Evolutionary conservation across 139 green algal species (phyloP), one percentile per base, ranked within the genome.

Genomic region (Chlorella sp.): DNA sequence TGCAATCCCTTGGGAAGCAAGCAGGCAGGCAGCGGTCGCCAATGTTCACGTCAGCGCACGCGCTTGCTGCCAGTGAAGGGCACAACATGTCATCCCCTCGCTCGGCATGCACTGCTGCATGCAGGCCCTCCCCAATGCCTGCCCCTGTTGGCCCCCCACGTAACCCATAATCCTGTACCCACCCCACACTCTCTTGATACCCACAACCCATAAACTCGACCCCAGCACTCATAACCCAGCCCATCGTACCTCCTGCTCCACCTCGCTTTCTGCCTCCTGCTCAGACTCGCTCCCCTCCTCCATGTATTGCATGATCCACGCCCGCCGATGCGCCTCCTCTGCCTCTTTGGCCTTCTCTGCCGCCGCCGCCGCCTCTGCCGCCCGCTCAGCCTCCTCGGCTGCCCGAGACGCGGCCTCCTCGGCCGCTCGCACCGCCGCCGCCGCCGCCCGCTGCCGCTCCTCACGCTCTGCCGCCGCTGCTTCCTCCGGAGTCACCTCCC

Each of bases 271-370:
- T 21, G 30, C 86, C 60, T 75, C 91, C 32, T 77, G 57, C 71
- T 93, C 85, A 4, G 39, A 61, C 0, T 79, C 90, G 84, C 76
- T 91, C 2, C 78, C 84, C 39, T 75, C 89, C 91, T 94, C 75
- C 85, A 92, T 93, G 92, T 98, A 95, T 81, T 96, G 93, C 89
- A 96, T 78, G 76, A 97, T 98, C 94, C 95, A 97, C 2, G 92
- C 92, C 90, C 95, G 94, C 57, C 86, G 81, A 30, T 86, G 75
- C 32, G 64, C 53, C 87, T 89, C 86, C 81, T 90, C 86, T 28
- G 83, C n/a, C 5, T 68, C 89, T 61, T 36, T 42, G 12, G 40
- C 32, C 61, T 76, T 61, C 77, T 87, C 81, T 26, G 79, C 79
- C 18, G 76, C 88, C 37, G 18, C 30, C 61, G 91, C 78, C 42